A percentile compares a stretch with the other conserved stretches of the same genome.
phyloP scores from a whole-genome alignment of 345 rosid genomes.

The Dipteronia dyeriana region DNA sequence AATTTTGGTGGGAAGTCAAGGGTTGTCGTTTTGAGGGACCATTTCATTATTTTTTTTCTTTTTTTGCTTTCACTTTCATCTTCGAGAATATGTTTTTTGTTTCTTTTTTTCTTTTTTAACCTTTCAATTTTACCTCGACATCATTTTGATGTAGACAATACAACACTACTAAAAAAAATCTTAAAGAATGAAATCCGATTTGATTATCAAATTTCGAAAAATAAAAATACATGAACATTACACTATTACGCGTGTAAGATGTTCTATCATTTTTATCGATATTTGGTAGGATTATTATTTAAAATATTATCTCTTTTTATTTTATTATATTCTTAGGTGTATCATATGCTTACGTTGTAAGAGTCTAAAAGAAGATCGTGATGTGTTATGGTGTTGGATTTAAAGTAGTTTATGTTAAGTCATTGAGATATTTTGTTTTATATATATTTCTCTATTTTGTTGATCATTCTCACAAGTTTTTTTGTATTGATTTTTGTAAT shows the following conservation, averaged over 20 bases:
- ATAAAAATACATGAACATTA: no score
- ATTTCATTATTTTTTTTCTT: conserved; percentile 4
- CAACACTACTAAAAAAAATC: no score
- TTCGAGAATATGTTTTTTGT: conserved; percentile 8
- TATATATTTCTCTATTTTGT: neutral
- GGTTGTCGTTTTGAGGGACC: conserved; percentile 25
- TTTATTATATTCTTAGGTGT: neutral
- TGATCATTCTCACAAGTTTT: no score
- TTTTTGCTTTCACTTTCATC: neutral
- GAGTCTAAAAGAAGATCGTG: neutral
- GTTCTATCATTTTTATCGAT: neutral
- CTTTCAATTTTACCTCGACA: conserved; percentile 1
- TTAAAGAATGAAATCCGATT: no score
- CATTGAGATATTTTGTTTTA: neutral
- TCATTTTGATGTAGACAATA: neutral
- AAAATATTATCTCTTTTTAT: neutral
- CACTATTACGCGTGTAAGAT: no score
- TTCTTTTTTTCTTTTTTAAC: neutral
- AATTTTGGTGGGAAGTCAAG: conserved; percentile 28
- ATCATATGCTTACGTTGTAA: neutral
- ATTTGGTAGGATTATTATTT: neutral
- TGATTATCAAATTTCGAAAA: no score
- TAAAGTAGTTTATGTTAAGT: no score
- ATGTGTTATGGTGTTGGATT: neutral
- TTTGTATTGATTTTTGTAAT: no score